Conservation (phyloP, 1,139 yeast species). For the Nakaseomyces uthaithaninus region DNA sequence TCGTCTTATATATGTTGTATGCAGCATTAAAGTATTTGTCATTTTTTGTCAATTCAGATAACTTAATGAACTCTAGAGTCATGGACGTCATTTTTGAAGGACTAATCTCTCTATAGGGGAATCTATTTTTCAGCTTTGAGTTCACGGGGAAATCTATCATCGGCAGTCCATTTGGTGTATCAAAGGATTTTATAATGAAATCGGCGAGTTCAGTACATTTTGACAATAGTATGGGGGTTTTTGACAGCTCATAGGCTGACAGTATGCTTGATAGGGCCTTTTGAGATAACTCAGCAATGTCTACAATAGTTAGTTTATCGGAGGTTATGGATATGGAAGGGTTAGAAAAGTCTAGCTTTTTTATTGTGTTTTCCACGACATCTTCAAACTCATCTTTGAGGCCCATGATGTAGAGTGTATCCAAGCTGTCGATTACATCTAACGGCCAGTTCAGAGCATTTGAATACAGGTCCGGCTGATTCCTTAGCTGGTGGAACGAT, state of each 20-base stretch:
- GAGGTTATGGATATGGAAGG: slow-evolving; percentile 27
- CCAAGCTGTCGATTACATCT: slow-evolving; percentile 55
- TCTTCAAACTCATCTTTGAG: slow-evolving; percentile 45
- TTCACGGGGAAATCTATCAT: slow-evolving; percentile 52
- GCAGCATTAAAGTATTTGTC: slow-evolving; percentile 40
- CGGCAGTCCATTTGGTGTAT: slow-evolving; percentile 64
- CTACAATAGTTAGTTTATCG: slow-evolving; percentile 35
- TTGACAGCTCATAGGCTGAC: slow-evolving; percentile 59
- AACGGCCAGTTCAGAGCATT: slow-evolving; percentile 26
- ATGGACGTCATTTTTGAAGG: slow-evolving; percentile 64
- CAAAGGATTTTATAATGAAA: slow-evolving; percentile 59
- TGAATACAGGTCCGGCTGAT: slow-evolving; percentile 32
- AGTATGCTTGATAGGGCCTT: slow-evolving; percentile 67
- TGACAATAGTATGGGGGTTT: slow-evolving; percentile 45
- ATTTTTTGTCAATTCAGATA: slow-evolving; percentile 61
- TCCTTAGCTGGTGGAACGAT: slow-evolving; percentile 12
- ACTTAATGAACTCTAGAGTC: slow-evolving; percentile 59
- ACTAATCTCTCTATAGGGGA: slow-evolving; percentile 42
- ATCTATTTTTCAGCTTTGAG: slow-evolving; percentile 40
- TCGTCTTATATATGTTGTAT: slow-evolving; percentile 37
- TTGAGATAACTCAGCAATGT: slow-evolving; percentile 65
- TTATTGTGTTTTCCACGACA: slow-evolving; percentile 43
- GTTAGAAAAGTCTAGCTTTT: slow-evolving; percentile 38
- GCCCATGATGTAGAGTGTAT: slow-evolving; percentile 58
- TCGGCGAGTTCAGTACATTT: slow-evolving; percentile 61